Evolutionary conservation across 306 rosid species (phyloP).

Genomic region (Comarum palustre): DNA sequence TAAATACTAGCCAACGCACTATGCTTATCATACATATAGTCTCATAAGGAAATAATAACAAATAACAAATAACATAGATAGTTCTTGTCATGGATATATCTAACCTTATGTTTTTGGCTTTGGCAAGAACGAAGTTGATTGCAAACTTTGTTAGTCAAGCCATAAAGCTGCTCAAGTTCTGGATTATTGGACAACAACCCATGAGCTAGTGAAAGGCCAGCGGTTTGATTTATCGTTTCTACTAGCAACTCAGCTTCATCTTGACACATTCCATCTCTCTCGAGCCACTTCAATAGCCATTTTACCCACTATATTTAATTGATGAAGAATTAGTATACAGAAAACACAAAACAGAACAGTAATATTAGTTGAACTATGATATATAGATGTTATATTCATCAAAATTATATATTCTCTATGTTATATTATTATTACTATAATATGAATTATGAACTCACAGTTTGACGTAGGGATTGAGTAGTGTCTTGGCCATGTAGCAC

Average conservation of each 20-base stretch:
- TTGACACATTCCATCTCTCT: conserved; percentile 49
- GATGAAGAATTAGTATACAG: background rate
- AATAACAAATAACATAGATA: background rate
- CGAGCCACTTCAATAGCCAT: conserved; percentile 72
- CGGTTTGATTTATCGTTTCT: conserved; percentile 56
- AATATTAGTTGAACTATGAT: background rate
- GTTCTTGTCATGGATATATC: conserved; percentile 1
- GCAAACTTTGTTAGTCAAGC: conserved; percentile 58
- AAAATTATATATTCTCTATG: background rate
- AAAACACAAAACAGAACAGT: background rate
- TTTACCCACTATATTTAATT: conserved; percentile 56
- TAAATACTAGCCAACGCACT: background rate
- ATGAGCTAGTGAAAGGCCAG: conserved; percentile 41
- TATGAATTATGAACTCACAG: conserved; percentile 43
- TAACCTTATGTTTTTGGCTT: conserved; percentile 59
- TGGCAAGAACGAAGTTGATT: conserved; percentile 40
- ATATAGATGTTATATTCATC: background rate
- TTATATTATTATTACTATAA: background rate
- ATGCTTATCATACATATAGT: background rate
- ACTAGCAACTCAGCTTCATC: conserved; percentile 69
- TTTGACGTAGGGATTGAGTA: conserved; percentile 44
- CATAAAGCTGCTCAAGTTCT: conserved; percentile 38
- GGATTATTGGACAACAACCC: conserved; percentile 39
- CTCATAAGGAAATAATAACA: too few relatives aligned
- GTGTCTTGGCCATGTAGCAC: conserved; percentile 62